A percentile compares a stretch with the other conserved stretches of the same genome.
These are phyloP conservation scores for Beta lomatogona DNA, from an alignment of 179 eudicot species.

Conservation along the genomic window DNA sequence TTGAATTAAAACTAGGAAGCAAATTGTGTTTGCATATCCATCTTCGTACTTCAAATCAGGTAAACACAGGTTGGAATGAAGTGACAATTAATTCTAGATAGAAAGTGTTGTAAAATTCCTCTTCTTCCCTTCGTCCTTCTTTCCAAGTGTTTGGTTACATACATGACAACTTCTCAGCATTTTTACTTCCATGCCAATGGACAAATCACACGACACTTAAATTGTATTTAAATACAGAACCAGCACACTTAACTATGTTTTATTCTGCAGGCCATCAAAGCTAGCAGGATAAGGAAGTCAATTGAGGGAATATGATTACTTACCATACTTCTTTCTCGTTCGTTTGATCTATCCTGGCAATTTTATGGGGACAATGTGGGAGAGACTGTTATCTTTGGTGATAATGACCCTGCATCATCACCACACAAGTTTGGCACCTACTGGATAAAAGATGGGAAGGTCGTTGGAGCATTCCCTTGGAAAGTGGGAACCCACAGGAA, in stretches of 20 bases:
- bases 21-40: too few relatives aligned
- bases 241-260: not conserved
- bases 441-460: slow-evolving; percentile 89
- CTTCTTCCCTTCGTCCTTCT: too few relatives aligned
- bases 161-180: too few relatives aligned
- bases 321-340: slow-evolving; percentile 91
- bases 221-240: not conserved
- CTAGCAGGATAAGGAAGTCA: slow-evolving; percentile 56
- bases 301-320: slow-evolving; percentile 81
- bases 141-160: too few relatives aligned
- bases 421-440: slow-evolving; percentile 85
- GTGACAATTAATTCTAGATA: not conserved
- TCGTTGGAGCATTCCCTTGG: slow-evolving; percentile 85
- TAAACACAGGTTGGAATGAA: not conserved
- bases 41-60: too few relatives aligned
- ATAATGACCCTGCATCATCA: slow-evolving; percentile 60
- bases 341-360: slow-evolving; percentile 92
- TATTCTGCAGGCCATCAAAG: slow-evolving; percentile 73
- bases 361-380: slow-evolving; percentile 97
- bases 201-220: not conserved
- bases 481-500: slow-evolving; percentile 85
- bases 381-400: slow-evolving; percentile 75
- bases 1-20: too few relatives aligned
- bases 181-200: not conserved
- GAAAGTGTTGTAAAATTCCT: too few relatives aligned